Conservation (phyloP, 108 stramenopile genomes). For the Pseudonitzschia pungens region DNA sequence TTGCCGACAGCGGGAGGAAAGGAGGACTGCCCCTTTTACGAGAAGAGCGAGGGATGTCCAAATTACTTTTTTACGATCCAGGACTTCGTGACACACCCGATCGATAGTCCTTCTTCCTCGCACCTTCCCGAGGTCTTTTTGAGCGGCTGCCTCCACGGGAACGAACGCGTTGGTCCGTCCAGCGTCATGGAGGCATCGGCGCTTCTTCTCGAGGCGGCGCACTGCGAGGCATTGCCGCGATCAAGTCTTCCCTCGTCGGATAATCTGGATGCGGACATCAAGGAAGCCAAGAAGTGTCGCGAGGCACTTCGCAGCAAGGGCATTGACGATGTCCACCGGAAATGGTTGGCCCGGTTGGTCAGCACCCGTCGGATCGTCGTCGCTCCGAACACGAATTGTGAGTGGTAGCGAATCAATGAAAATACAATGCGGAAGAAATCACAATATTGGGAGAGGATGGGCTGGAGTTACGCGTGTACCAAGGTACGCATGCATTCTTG, state of each 20-base stretch:
- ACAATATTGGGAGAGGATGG: too few relatives aligned
- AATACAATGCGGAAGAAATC: too few relatives aligned
- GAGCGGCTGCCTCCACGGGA: constrained; percentile 91
- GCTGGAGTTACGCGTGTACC: too few relatives aligned
- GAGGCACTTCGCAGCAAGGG: constrained; percentile 42
- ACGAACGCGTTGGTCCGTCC: constrained; percentile 95
- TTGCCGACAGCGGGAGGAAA: constrained; percentile 68
- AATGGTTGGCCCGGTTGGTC: constrained; percentile 85
- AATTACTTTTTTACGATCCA: constrained; percentile 80
- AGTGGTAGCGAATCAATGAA: too few relatives aligned
- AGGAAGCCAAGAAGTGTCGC: constrained; percentile 52
- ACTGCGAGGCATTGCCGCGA: constrained; percentile 71
- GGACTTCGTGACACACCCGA: constrained; percentile 75
- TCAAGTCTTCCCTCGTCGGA: not conserved
- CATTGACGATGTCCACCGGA: constrained; percentile 51
- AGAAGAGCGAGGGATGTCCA: constrained; percentile 49
- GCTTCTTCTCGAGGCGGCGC: constrained; percentile 63
- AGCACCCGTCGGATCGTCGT: constrained; percentile 82
- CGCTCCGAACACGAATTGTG: constrained; percentile 77
- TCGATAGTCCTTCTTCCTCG: constrained; percentile 50
- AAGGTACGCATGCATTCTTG: too few relatives aligned
- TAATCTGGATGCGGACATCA: constrained; percentile 4
- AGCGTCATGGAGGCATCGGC: constrained; percentile 50
- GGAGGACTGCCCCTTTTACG: constrained; percentile 53
- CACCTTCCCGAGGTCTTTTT: constrained; percentile 90